Conservation (phyloP, 768 basidiomycete genomes). For the Rubroboletus pulcherrimus region DNA sequence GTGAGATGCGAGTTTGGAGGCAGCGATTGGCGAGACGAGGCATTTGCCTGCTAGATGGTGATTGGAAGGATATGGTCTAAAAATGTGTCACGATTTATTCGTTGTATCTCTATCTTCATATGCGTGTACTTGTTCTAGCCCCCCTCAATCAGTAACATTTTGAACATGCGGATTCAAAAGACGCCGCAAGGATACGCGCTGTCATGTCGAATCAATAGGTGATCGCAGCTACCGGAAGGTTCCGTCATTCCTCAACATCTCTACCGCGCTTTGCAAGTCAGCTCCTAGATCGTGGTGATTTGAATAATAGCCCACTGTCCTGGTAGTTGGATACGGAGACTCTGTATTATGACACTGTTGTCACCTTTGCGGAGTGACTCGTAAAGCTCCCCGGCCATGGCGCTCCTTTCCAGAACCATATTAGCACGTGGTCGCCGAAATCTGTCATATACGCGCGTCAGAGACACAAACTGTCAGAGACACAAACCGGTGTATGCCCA, state of each 20-base stretch:
- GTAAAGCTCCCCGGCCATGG: slow-evolving; percentile 41
- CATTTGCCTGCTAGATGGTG: slow-evolving; percentile 64
- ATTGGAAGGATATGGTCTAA: slow-evolving; percentile 54
- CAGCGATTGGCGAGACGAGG: slow-evolving; percentile 53
- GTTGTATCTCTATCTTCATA: slow-evolving; percentile 9
- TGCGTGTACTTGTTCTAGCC: slow-evolving; percentile 4
- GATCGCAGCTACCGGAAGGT: background rate
- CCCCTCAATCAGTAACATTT: background rate
- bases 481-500: slow-evolving; percentile 45
- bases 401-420: slow-evolving; percentile 43
- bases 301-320: slow-evolving; percentile 48
- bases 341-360: slow-evolving; percentile 25
- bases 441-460: slow-evolving; percentile 42
- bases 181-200: too few species aligned
- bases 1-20: slow-evolving; percentile 75
- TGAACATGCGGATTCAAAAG: background rate
- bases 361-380: slow-evolving; percentile 28
- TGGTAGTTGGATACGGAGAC: slow-evolving; percentile 33
- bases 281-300: slow-evolving; percentile 43
- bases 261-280: slow-evolving; percentile 36
- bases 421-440: slow-evolving; percentile 48
- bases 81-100: slow-evolving; percentile 1
- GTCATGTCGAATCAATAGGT: background rate
- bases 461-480: too few species aligned
- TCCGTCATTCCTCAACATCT: slow-evolving; percentile 14